Base-by-base conservation (phyloP, 2,329 filamentous ascomycete genomes). In the Cladosporium cucumerinum region DNA sequence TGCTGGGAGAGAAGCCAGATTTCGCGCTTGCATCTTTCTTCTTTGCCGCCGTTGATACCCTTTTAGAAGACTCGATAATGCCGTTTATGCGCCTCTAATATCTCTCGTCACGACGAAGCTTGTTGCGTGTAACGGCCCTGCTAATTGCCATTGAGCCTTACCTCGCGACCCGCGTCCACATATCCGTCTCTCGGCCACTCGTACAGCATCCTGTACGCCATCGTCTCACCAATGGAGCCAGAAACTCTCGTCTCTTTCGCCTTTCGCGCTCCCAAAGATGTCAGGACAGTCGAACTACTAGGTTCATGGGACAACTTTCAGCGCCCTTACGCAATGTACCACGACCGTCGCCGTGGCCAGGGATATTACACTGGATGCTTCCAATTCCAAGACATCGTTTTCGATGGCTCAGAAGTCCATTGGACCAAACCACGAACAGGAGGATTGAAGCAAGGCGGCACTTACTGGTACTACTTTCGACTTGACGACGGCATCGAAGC, bases 401-500 rank as follows among this genome's bases (percentile, higher is more conserved):
- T 89, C 72, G 92, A 96, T 78, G 91, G 92, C 65, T 84, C 89
- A 66, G 76, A 82, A 57, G 77, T 81, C 21, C 73, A 80, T 70
- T 82, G 80, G 60, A 78, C 77, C 26, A 79, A 82, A 36, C 86
- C 86, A 71, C 86, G 92, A 71, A 86, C 86, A 70, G 93, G 93
- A 65, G 93, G 90, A 61, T 84, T 97, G 69, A 95, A 90, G 78
- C 97, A 97, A 91, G 93, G 93, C 52, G 87, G 90, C 66, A 95
- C 89, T 18, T 97, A 97, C 78, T 97, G 94, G 85, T 98, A 96
- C 82, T 97, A 95, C 91, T 97, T 97, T 78, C 87, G 93, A 75
- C 78, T 97, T 49, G 88, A 97, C 77, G 88, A 89, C 70, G 87
- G 89, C 57, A 82, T 87, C 36, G 93, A 97, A 77, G 87, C 86